Evolutionary conservation across 2,329 filamentous ascomycete genomes (phyloP), one percentile per base, ranked within the genome.

Genomic region (Lomentospora prolificans): DNA sequence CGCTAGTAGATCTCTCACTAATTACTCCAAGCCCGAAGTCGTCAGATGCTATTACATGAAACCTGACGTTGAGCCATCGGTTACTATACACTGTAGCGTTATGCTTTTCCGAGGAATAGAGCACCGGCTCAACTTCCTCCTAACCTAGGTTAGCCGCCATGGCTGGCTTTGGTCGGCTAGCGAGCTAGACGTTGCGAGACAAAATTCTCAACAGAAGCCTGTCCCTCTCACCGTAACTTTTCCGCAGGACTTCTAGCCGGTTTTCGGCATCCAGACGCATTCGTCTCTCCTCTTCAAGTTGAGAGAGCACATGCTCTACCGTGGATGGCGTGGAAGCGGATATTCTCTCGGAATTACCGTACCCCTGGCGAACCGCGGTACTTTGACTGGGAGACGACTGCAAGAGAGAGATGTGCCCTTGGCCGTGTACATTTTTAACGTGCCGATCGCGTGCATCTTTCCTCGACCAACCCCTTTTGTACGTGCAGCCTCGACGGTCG

Each of bases 11-110:
- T n/a, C n/a, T n/a, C n/a, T n/a, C n/a, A n/a, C n/a, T n/a, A n/a
- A n/a, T n/a, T n/a, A n/a, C n/a, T n/a, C n/a, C n/a, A n/a, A n/a
- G n/a, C n/a, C n/a, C n/a, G n/a, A n/a, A n/a, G n/a, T n/a, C n/a
- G n/a, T n/a, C n/a, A n/a, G n/a, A n/a, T n/a, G n/a, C n/a, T n/a
- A n/a, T n/a, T n/a, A n/a, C n/a, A n/a, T n/a, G 30, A 33, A 33
- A 33, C 30, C 6, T 7, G 14, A 33, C 30, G 30, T 33, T 5
- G 59, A 62, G 55, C 50, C 39, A 22, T n/a, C 10, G 17, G 6
- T 33, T 33, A 33, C 6, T 33, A 33, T 33, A 33, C 14, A 14
- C 14, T 33, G 14, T 33, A 14, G 7, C 30, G 30, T 33, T 14
- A 33, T 14, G 7, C 30, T 7, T 33, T 33, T 33, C 30, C 30